Evolutionary conservation across 192 early-diverging fungal genomes (phyloP), one percentile per base, ranked within the genome.

Genomic region (Glomus cerebriforme): DNA sequence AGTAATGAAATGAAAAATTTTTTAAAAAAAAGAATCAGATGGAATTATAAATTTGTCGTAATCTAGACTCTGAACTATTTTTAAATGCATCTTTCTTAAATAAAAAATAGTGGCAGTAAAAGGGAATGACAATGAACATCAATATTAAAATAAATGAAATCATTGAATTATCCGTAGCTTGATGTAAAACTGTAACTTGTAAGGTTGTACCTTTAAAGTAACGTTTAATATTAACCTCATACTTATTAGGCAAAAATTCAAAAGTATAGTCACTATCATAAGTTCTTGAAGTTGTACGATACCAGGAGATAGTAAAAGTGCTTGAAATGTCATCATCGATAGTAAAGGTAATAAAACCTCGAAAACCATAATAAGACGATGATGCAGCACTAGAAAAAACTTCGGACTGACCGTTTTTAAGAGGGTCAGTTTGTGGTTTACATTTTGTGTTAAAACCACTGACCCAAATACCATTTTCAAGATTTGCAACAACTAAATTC

Each of bases 141-240:
- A n/a, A n/a, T n/a, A n/a, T n/a, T n/a, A n/a, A n/a, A n/a, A n/a
- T n/a, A n/a, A n/a, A n/a, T n/a, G n/a, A n/a, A n/a, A n/a, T n/a
- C n/a, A n/a, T n/a, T n/a, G n/a, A n/a, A n/a, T n/a, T n/a, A n/a
- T n/a, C n/a, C n/a, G n/a, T n/a, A n/a, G n/a, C n/a, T n/a, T n/a
- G n/a, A n/a, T n/a, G n/a, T n/a, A n/a, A 32, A 66, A 66, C 64
- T 27, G 64, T 66, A 24, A 24, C 64, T 66, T 66, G 64, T 32
- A 66, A 66, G 26, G 27, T 26, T 66, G 64, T 66, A 66, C 27
- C 32, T 27, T 66, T 26, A 66, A 66, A 26, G 7, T 24, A 12
- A 66, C 12, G 15, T 66, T 66, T 15, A 12, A 66, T 15, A 66
- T 27, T 26, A 4, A 66, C 64, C 12, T 66, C 13, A 66, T 66